Evolutionary conservation across 2,329 filamentous ascomycete genomes (phyloP).

Genomic region (Ascochyta fabae): DNA sequence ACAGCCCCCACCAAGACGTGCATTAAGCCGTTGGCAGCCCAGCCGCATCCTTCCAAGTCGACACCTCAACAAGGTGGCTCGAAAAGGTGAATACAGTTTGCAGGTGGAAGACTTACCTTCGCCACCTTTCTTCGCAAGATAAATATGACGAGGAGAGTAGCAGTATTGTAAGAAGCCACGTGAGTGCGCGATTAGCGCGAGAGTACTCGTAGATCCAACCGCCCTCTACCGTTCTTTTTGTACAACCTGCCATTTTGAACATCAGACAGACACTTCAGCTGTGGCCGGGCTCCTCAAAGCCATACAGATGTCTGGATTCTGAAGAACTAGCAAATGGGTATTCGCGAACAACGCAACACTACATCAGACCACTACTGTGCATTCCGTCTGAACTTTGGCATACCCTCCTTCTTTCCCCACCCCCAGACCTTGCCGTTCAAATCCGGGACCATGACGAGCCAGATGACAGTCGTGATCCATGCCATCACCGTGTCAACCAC

Average conservation of each 20-base stretch:
- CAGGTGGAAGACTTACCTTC: background rate
- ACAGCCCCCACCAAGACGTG: background rate
- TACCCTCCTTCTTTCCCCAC: slow-evolving; percentile 64
- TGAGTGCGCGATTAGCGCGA: too few species aligned
- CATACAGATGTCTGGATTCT: background rate
- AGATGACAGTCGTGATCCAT: slow-evolving; percentile 61
- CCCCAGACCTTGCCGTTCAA: slow-evolving; percentile 63
- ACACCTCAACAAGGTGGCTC: background rate
- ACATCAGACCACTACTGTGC: slow-evolving; percentile 24
- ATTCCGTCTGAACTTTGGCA: slow-evolving; percentile 38
- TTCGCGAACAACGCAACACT: slow-evolving; percentile 1
- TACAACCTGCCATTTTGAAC: background rate
- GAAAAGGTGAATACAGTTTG: background rate
- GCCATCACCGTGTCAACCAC: slow-evolving; percentile 62
- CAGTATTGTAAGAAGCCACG: too few species aligned
- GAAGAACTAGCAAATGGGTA: slow-evolving; percentile 4
- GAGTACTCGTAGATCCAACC: background rate
- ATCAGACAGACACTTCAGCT: background rate
- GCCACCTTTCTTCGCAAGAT: background rate
- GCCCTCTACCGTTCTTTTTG: background rate
- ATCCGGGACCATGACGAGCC: slow-evolving; percentile 64
- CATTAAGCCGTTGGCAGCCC: background rate
- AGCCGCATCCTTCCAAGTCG: background rate
- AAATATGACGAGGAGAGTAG: too few species aligned
- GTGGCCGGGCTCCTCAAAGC: background rate